Evolutionary conservation across 495 filamentous ascomycete species (phyloP), one percentile per base, ranked within the genome.

Genomic region (Jackrogersella minutella): DNA sequence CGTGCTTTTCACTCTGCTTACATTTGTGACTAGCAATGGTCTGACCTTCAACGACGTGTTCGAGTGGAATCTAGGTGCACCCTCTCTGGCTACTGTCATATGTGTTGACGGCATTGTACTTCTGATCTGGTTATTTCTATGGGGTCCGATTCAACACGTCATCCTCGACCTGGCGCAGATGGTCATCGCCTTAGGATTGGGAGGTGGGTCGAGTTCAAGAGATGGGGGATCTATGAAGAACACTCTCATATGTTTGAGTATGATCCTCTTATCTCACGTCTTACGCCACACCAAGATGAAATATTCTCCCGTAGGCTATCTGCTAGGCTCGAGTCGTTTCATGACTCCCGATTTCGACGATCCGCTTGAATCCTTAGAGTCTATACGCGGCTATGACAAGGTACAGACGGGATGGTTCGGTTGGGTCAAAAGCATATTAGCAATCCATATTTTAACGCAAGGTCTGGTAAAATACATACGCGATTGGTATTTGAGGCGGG

Each of bases 161-260:
- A 89, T 93, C 31, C 82, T 98, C 73, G 95, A 98, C 71, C 82
- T 98, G n/a, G 93, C 95, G 36, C 93, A 98, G 76, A 93, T 93
- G 37, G 93, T 98, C 69, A 96, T 99, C 64, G 94, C 95, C 43
- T 86, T 97, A 41, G 95, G 93, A 1, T 81, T 99, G 16, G 95
- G 95, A 55, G 95, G 95, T 40, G 93, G 93, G 49, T 90, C 90
- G 6, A 89, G 86, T 50, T 91, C 90, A 63, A 91, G 87, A 61
- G 87, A 89, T 46, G 90, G 84, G 51, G 78, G 92, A 58, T 86
- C 89, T 22, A 88, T 86, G 71, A 90, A 87, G 73, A 87, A 89
- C 61, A 80, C 66, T 24, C 70, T 91, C 39, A 82, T 95, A 33
- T 96, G 92, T 74, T 86, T 95, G 62, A 84, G 86, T 57, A 90